A percentile compares a stretch with the other conserved stretches of the same genome.
phyloP scores from a whole-genome alignment of 306 rosid species.

The Trifolium dubium region DNA sequence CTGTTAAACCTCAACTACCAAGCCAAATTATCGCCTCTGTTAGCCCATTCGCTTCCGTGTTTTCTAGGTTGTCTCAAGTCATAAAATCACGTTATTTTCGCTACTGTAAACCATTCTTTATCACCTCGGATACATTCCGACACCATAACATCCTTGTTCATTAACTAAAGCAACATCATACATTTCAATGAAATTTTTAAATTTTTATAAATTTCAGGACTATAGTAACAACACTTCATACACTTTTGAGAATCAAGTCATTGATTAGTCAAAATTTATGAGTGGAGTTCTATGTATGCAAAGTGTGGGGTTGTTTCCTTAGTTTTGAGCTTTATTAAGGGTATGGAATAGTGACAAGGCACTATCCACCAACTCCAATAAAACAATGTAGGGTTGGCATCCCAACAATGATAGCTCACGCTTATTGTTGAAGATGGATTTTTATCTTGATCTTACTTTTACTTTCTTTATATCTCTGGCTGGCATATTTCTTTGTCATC shows the following conservation, averaged over 20 bases:
- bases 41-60: too few relatives aligned
- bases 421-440: conserved; percentile 22
- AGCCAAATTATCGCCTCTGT: too few relatives aligned
- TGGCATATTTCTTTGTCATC: conserved; percentile 25
- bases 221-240: background rate
- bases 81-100: too few relatives aligned
- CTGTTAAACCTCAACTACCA: too few relatives aligned
- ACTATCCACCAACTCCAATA: conserved; percentile 42
- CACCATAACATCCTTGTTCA: too few relatives aligned
- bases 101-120: too few relatives aligned
- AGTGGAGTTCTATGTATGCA: conserved; percentile 31
- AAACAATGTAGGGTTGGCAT: conserved; percentile 44
- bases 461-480: conserved; percentile 17
- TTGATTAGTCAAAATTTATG: background rate
- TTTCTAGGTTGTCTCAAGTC: too few relatives aligned
- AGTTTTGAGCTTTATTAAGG: conserved; percentile 38
- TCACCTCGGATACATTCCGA: too few relatives aligned
- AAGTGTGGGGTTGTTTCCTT: conserved; percentile 50
- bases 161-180: too few relatives aligned
- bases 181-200: too few relatives aligned
- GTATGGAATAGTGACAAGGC: conserved; percentile 69
- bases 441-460: conserved; percentile 18
- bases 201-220: background rate
- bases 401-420: conserved; percentile 40
- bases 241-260: background rate